Evolutionary conservation across 192 early-diverging fungal genomes (phyloP).

Genomic region (Gryganskiella cystojenkinii): DNA sequence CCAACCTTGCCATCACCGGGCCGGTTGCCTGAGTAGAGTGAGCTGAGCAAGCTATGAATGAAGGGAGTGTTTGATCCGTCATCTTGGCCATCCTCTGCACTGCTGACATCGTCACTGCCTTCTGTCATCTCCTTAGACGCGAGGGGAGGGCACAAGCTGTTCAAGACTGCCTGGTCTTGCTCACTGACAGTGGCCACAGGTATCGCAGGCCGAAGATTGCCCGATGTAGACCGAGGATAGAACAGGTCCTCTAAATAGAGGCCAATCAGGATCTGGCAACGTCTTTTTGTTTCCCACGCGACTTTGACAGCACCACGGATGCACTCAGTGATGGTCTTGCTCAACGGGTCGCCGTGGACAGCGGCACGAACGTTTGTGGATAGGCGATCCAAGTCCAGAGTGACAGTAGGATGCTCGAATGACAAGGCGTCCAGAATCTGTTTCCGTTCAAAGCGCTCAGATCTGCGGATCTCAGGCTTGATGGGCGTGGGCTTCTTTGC

Average conservation of each 20-base stretch:
- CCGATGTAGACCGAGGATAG: conserved; percentile 2
- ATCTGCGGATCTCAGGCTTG: conserved; percentile 14
- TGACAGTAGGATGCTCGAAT: conserved; percentile 20
- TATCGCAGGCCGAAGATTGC: neutral
- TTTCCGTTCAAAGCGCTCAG: conserved; percentile 9
- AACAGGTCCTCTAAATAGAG: conserved; percentile 6
- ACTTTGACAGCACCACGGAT: conserved; percentile 2
- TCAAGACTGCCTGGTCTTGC: neutral
- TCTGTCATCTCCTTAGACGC: neutral
- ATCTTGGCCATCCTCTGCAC: neutral
- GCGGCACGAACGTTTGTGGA: neutral
- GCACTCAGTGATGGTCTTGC: conserved; percentile 6
- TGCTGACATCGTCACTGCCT: neutral
- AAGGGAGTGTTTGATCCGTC: neutral
- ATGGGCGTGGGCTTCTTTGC: conserved; percentile 4
- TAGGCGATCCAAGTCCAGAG: conserved; percentile 3
- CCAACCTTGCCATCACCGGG: neutral
- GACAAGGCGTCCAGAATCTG: conserved; percentile 5
- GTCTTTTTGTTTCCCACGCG: neutral
- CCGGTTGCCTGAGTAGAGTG: conserved; percentile 14
- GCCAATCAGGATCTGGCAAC: conserved; percentile 1
- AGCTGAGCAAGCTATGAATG: no score
- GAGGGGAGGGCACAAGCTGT: neutral
- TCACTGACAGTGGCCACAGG: neutral
- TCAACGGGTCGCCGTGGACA: neutral